phyloP scores from a whole-genome alignment of 768 basidiomycete species.

The Lyophyllum semitale region DNA sequence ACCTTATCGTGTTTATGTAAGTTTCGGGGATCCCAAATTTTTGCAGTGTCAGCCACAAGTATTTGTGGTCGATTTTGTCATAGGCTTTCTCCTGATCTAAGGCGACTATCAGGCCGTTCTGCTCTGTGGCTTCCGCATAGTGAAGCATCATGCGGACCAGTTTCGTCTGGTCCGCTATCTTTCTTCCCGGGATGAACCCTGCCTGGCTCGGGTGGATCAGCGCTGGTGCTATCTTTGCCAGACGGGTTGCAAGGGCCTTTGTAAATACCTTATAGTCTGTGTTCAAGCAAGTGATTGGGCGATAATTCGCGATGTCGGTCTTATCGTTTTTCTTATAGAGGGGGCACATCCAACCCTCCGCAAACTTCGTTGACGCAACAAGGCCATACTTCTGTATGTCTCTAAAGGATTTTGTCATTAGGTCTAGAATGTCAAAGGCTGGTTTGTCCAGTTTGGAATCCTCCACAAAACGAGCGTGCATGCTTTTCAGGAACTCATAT shows the following conservation, averaged over 20 bases:
- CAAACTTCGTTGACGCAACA: slow-evolving; percentile 12
- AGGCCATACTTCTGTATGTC: slow-evolving; percentile 31
- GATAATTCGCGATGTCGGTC: slow-evolving; percentile 32
- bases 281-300: slow-evolving; percentile 38
- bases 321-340: slow-evolving; percentile 41
- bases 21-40: slow-evolving; percentile 9
- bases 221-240: background rate
- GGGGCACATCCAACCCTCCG: slow-evolving; percentile 37
- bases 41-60: background rate
- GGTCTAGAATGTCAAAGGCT: background rate
- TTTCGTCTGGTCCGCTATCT: slow-evolving; percentile 32
- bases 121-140: slow-evolving; percentile 9
- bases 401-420: slow-evolving; percentile 13
- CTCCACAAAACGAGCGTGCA: background rate
- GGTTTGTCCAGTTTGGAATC: background rate
- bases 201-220: slow-evolving; percentile 5
- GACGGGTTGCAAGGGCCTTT: background rate
- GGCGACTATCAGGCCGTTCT: slow-evolving; percentile 22
- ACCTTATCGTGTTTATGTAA: slow-evolving; percentile 15
- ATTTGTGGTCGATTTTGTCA: slow-evolving; percentile 2
- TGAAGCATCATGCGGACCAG: slow-evolving; percentile 25
- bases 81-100: slow-evolving; percentile 40
- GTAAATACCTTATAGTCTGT: slow-evolving; percentile 34
- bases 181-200: slow-evolving; percentile 12
- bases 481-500: background rate